Conservation (phyloP, 2,329 filamentous ascomycete genomes). For the Metarhizium brunneum region DNA sequence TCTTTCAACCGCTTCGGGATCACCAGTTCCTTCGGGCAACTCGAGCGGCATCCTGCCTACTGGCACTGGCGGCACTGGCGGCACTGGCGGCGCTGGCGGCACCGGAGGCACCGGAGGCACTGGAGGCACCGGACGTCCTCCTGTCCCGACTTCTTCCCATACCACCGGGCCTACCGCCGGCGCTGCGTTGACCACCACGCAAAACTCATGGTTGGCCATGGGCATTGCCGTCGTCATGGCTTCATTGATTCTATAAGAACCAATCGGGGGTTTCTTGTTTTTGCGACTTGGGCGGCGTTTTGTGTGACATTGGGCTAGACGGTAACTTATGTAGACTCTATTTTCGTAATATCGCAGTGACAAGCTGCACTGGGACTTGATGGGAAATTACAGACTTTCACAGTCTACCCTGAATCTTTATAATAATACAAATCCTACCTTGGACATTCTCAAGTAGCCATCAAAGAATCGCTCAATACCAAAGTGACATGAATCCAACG, state of each 20-base stretch:
- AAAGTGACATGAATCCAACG: neutral
- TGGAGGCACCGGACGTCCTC: neutral
- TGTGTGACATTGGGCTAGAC: neutral
- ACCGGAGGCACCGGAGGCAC: neutral
- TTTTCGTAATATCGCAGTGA: neutral
- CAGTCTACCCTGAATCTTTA: neutral
- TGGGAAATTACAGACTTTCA: neutral
- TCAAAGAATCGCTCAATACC: neutral
- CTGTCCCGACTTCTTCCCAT: neutral
- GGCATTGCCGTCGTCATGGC: slow-evolving; percentile 6
- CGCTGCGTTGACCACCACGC: slow-evolving; percentile 1
- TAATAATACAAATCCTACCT: neutral
- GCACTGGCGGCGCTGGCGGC: neutral
- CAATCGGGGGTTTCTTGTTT: neutral
- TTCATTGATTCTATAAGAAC: neutral
- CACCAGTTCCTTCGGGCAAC: slow-evolving; percentile 1
- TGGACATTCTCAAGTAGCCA: neutral
- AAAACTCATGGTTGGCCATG: slow-evolving; percentile 8
- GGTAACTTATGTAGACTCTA: neutral
- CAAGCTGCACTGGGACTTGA: neutral
- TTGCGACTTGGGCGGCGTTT: neutral
- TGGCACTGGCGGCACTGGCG: slow-evolving; percentile 3
- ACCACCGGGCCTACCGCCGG: slow-evolving; percentile 1
- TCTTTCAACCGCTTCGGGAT: neutral
- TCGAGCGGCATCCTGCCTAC: neutral